These are phyloP conservation scores for Hericium alpestre DNA, from an alignment of 768 basidiomycete genomes.

Conservation along the genomic window DNA sequence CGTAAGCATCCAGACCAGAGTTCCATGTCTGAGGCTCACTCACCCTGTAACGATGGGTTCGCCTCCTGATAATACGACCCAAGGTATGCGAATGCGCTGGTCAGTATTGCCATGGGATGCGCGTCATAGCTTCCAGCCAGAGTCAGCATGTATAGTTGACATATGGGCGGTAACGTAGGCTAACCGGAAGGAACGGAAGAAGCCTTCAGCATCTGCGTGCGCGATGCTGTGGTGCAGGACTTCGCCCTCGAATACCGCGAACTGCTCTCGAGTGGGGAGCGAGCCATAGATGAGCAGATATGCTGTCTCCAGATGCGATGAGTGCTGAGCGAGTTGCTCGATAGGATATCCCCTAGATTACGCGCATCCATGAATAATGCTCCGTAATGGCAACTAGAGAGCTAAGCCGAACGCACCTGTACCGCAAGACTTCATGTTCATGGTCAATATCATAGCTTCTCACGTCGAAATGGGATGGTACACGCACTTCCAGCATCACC, in stretches of 20 bases:
- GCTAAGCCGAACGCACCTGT: constrained; percentile 38
- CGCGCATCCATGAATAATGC: not conserved
- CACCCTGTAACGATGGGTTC: constrained; percentile 79
- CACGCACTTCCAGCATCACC: constrained; percentile 68
- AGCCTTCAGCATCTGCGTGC: constrained; percentile 30
- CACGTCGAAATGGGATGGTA: not conserved
- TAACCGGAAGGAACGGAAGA: constrained; percentile 34
- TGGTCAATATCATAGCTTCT: not conserved
- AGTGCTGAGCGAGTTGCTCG: constrained; percentile 75
- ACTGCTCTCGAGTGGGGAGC: constrained; percentile 56
- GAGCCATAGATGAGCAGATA: constrained; percentile 86
- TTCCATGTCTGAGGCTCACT: constrained; percentile 13
- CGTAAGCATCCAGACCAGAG: not conserved
- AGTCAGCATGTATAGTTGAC: not conserved
- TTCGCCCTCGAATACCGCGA: constrained; percentile 56
- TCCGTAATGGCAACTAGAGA: not conserved
- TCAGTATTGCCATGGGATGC: constrained; percentile 86
- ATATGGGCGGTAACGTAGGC: not conserved
- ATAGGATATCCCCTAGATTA: constrained; percentile 78
- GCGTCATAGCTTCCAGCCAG: constrained; percentile 59
- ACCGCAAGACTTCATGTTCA: constrained; percentile 44
- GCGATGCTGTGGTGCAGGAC: constrained; percentile 61
- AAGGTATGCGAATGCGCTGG: constrained; percentile 77
- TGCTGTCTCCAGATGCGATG: constrained; percentile 71
- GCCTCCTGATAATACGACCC: constrained; percentile 84